Base-by-base conservation (phyloP, 306 rosid species). In the Glycine latifolia region DNA sequence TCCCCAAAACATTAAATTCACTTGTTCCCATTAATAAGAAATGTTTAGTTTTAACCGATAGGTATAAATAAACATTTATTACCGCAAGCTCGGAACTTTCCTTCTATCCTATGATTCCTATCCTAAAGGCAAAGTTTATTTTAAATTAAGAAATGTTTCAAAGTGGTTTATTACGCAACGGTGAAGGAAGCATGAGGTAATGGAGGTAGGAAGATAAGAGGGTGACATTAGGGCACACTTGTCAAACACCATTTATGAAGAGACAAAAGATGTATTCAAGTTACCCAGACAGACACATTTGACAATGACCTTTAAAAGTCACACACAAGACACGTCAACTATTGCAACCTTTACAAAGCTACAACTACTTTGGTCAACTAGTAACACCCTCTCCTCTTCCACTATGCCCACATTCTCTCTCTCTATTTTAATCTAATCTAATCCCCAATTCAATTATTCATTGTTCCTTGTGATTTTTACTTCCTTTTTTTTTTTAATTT, bases 121-220 rank as follows among this genome's bases (percentile, higher is more conserved):
- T 35, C 39, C 39, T 0, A 41, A 41, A 41, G 44, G 44, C 44
- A 41, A 41, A 41, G 44, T 41, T 41, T 0, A 58, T 58, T 52
- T 53, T 33, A 58, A 37, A 39, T 54, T 9, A 7, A 47, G 31
- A 26, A 26, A 26, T 3, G 20, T 17, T 61, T 17, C 17, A 0
- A 4, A 41, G 31, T 26, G 31, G 46, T 43, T 50, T 71, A 52
- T 68, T 74, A 87, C 86, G 89, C 43, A 37, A 67, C 20, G 65
- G 2, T 80, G 85, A 85, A 14, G 84, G 7, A 71, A 86, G 82
- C 48, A 11, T 86, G 87, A 82, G 72, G 84, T 86, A 33, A 77
- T n/a, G 2, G 26, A 73, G 63, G 52, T 67, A 49, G 71, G 43
- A 2, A 16, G 15, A 11, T 6, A 9, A 10, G 39, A 20, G 14